Evolutionary conservation across 345 rosid genomes (phyloP), one percentile per base, ranked within the genome.

Genomic region (Hibiscus tridactylites): DNA sequence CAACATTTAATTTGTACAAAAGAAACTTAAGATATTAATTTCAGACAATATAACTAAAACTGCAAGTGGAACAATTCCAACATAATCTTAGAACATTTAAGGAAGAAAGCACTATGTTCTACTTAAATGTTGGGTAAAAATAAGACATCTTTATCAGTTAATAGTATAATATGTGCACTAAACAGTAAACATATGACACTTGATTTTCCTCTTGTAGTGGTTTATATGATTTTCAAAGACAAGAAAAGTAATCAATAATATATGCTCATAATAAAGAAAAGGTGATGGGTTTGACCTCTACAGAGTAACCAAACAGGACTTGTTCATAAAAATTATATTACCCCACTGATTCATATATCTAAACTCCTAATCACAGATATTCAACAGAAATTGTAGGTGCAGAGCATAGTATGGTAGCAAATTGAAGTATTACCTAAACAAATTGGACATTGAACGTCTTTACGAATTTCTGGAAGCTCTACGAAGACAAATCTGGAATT

Each of bases 391-490:
- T 29, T 16, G 3, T 16, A 50, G 21, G 2, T 19, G 24, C 9
- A 67, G n/a, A 28, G 37, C 16, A 50, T 29, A 9, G n/a, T 29
- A 9, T 29, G 44, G 4, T 7, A 67, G 59, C 57, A 53, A 72
- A n/a, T 26, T 11, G 64, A 70, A 72, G 65, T 56, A 68, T 75
- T 84, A 94, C 97, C 98, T 71, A 94, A 83, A 79, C 97, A 94
- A 78, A 94, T 94, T 16, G 98, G 93, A 74, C 98, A 94, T 10
- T 91, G 95, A 44, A 94, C 95, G 68, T 86, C 89, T 78, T 79
- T 90, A 68, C 96, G 96, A 71, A 94, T 83, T 21, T 88, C 90
- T 5, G 83, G 83, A 50, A 91, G 87, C 68, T 91, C 87, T 61
- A 90, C 80, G 66, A 71, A 72, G 72, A 87, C 79, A 85, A 68